Conservation (phyloP, 805 yeast species). For the Saturnispora sekii region DNA sequence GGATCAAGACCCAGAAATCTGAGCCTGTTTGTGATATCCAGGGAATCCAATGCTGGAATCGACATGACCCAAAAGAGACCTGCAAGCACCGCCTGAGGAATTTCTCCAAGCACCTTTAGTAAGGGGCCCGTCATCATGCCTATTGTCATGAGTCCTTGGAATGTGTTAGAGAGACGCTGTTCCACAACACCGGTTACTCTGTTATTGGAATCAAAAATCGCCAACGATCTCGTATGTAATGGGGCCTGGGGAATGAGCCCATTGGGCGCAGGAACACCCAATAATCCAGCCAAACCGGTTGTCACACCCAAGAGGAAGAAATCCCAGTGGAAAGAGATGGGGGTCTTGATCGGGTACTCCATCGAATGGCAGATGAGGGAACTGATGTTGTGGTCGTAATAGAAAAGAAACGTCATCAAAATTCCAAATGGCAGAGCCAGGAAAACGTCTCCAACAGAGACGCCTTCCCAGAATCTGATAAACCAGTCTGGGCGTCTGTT, state of each 20-base stretch:
- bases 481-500: conserved; percentile 60
- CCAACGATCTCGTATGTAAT: conserved; percentile 70
- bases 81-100: conserved; percentile 89
- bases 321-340: conserved; percentile 90
- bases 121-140: conserved; percentile 89
- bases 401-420: conserved; percentile 72
- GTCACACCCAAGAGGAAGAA: conserved; percentile 74
- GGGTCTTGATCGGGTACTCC: conserved; percentile 72
- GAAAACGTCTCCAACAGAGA: conserved; percentile 67
- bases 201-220: conserved; percentile 39
- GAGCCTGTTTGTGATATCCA: conserved; percentile 54
- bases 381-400: conserved; percentile 93
- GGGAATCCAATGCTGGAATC: conserved; percentile 60
- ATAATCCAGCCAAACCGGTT: conserved; percentile 76
- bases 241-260: conserved; percentile 98
- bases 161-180: conserved; percentile 76
- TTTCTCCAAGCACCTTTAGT: conserved; percentile 63
- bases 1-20: conserved; percentile 55
- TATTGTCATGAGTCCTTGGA: conserved; percentile 75
- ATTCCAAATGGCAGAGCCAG: conserved; percentile 90
- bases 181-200: conserved; percentile 59
- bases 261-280: conserved; percentile 94
- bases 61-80: conserved; percentile 96
- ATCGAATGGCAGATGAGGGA: conserved; percentile 85
- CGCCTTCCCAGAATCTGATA: conserved; percentile 61